Percentiles rank a stretch among this genome's conserved stretches.
These are phyloP conservation scores for Scedosporium boydii DNA, from an alignment of 2,329 filamentous ascomycete species.

Conservation along the genomic window DNA sequence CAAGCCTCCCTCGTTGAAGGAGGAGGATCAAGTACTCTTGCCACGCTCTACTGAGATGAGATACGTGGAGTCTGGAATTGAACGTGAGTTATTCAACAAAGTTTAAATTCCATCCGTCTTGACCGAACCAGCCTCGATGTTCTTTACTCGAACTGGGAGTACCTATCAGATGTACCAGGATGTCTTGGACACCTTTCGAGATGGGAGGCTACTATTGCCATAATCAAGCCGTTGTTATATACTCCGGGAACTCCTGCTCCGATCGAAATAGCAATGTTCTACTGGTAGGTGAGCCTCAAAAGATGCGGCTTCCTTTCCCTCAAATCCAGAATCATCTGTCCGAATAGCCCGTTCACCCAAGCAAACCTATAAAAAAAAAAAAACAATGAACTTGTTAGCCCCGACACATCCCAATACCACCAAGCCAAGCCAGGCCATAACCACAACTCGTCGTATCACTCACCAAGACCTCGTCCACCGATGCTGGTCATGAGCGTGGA, in stretches of 20 bases:
- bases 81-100: too few relatives aligned
- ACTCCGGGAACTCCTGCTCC: neutral
- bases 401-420: neutral
- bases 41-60: too few relatives aligned
- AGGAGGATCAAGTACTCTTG: too few relatives aligned
- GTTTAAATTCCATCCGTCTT: too few relatives aligned
- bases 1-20: too few relatives aligned
- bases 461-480: slow-evolving; percentile 35
- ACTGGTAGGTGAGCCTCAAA: slow-evolving; percentile 37
- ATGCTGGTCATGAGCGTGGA: slow-evolving; percentile 52
- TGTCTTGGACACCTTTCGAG: too few relatives aligned
- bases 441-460: slow-evolving; percentile 10
- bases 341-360: slow-evolving; percentile 80
- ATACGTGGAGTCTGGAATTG: too few relatives aligned
- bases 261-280: neutral
- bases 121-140: too few relatives aligned
- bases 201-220: too few relatives aligned
- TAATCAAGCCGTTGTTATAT: too few relatives aligned
- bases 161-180: too few relatives aligned
- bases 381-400: slow-evolving; percentile 11
- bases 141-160: too few relatives aligned
- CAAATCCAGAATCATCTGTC: slow-evolving; percentile 70
- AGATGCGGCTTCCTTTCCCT: slow-evolving; percentile 63
- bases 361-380: slow-evolving; percentile 53
- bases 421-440: neutral